Base-by-base conservation (phyloP, 2,329 filamentous ascomycete species). In the Fusarium nelsonii region DNA sequence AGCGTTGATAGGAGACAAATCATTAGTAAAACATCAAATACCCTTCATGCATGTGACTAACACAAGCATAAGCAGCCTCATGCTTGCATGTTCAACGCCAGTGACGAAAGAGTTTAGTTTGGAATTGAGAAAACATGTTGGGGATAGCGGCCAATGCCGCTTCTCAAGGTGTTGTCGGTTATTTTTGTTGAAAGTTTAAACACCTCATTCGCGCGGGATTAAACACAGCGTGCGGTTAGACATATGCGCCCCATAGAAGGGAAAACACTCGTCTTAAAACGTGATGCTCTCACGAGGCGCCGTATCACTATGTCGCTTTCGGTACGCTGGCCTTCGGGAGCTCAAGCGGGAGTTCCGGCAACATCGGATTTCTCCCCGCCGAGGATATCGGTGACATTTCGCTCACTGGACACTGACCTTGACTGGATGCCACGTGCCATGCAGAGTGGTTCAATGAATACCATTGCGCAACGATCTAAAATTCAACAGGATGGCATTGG, bases 281-380 rank as follows among this genome's bases (percentile, higher is more conserved):
- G n/a, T 50, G 34, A 40, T 49, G 40, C 52, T 54, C 46, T 30
- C 33, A 33, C 26, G 23, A 45, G 34, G 18, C 41, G 48, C 43
- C 43, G 50, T 46, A 23, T 15, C 34, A n/a, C 16, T n/a, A 16
- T 32, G 12, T 10, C 10, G 15, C 41, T 12, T 49, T 45, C 34
- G 50, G 39, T 20, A 37, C 48, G 18, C 33, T 34, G 33, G 36
- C 32, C 37, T 37, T 55, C 45, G 48, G 53, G 46, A 34, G 34
- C 39, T 41, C 32, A 37, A n/a, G 36, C 40, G 52, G 46, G 48
- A 48, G 44, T 51, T 46, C 45, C 53, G 62, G 63, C 45, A 55
- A 15, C 9, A 32, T 68, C 68, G 68, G 68, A 36, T 41, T 70
- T 70, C 68, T 70, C 54, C 48, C 68, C 63, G 58, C 59, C 43